Percentiles rank a stretch among this genome's conserved stretches.
These are phyloP conservation scores for Boletus sp. DNA, from an alignment of 1,284 basidiomycete species.

Conservation along the genomic window DNA sequence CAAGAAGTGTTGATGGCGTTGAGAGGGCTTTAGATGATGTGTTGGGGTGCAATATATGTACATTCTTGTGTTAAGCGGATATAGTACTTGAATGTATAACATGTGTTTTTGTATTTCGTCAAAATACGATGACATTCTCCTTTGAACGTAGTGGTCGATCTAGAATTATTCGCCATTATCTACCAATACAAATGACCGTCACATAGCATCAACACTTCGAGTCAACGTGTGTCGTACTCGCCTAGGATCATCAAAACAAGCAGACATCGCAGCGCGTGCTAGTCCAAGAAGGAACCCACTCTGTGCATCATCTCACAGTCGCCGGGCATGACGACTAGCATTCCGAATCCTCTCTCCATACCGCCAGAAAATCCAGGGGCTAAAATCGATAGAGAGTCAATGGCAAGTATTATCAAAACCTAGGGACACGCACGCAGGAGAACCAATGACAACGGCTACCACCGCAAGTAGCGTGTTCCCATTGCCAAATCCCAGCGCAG, in stretches of 20 bases:
- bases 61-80: too few species aligned
- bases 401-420: neutral
- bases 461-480: slow-evolving; percentile 64
- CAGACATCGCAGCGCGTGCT: neutral
- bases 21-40: slow-evolving; percentile 8
- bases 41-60: too few species aligned
- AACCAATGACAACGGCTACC: slow-evolving; percentile 59
- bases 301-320: neutral
- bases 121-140: too few species aligned
- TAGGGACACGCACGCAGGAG: slow-evolving; percentile 57
- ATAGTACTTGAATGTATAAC: too few species aligned
- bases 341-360: slow-evolving; percentile 33
- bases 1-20: slow-evolving; percentile 26
- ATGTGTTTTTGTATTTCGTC: too few species aligned
- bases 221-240: neutral
- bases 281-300: neutral
- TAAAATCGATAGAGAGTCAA: slow-evolving; percentile 1
- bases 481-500: slow-evolving; percentile 63
- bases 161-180: too few species aligned
- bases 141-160: too few species aligned
- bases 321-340: slow-evolving; percentile 22
- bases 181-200: neutral
- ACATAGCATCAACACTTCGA: neutral
- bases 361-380: slow-evolving; percentile 33
- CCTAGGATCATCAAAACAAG: neutral